phyloP scores from a whole-genome alignment of 768 basidiomycete genomes.

The Amanita rubescens region DNA sequence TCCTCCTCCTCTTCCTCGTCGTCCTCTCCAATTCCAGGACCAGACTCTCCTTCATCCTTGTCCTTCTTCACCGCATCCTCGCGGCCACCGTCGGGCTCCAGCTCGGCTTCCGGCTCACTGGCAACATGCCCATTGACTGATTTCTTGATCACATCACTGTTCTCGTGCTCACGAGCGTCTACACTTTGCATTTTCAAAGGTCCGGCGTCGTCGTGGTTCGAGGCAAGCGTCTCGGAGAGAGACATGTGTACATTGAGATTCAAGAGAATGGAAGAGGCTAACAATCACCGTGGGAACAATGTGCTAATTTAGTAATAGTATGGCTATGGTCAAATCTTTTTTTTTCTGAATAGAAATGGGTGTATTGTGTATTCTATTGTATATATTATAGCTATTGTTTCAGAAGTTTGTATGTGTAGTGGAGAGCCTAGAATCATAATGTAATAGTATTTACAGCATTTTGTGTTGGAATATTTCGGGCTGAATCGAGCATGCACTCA shows the following conservation, averaged over 20 bases:
- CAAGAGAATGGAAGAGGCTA: too few relatives aligned
- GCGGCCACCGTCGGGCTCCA: too few relatives aligned
- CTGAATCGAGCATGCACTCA: too few relatives aligned
- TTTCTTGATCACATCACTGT: not conserved
- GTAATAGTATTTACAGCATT: too few relatives aligned
- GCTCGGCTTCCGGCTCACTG: not conserved
- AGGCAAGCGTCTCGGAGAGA: not conserved
- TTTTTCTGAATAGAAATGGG: too few relatives aligned
- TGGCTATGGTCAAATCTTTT: too few relatives aligned
- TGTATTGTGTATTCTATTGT: too few relatives aligned
- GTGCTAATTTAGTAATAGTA: too few relatives aligned
- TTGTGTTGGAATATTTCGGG: too few relatives aligned
- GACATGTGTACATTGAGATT: conserved; percentile 8
- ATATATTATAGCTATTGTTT: too few relatives aligned
- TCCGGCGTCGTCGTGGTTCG: not conserved
- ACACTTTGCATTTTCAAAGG: not conserved
- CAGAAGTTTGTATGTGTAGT: too few relatives aligned
- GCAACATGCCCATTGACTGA: not conserved
- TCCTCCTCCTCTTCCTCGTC: conserved; percentile 75
- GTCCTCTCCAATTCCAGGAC: conserved; percentile 27
- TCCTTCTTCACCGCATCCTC: conserved; percentile 7
- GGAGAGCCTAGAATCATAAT: too few relatives aligned
- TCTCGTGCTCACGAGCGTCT: not conserved
- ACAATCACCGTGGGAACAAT: not conserved
- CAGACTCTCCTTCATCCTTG: conserved; percentile 7